Evolutionary conservation across 257 asterid genomes (phyloP).

Genomic region (Jacaranda copaia): DNA sequence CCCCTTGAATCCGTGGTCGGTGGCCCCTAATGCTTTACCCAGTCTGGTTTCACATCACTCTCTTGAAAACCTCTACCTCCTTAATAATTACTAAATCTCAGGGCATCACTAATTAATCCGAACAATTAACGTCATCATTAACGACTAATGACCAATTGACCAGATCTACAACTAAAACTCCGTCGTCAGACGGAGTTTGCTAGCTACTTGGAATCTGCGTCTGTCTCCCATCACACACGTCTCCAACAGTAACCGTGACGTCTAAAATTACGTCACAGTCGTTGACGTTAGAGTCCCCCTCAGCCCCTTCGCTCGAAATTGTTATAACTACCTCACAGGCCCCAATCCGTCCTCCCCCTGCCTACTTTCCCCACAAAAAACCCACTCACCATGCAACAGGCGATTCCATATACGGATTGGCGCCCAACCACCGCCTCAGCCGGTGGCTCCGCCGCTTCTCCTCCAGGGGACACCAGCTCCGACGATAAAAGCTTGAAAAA

Average conservation of each 20-base stretch:
- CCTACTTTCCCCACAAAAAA: not conserved
- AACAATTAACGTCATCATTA: conserved; percentile 33
- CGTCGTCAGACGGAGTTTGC: conserved; percentile 31
- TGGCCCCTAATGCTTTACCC: not conserved
- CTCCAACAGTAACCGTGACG: conserved; percentile 44
- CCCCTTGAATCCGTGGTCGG: not conserved
- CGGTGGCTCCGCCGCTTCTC: conserved; percentile 30
- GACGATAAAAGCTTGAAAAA: conserved; percentile 29
- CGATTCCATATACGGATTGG: conserved; percentile 44
- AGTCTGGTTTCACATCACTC: not conserved
- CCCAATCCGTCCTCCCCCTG: not conserved
- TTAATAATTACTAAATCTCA: not conserved
- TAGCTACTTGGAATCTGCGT: conserved; percentile 29
- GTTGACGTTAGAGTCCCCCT: conserved; percentile 48
- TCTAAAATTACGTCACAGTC: conserved; percentile 40
- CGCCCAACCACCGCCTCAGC: conserved; percentile 36
- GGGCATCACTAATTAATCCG: not conserved
- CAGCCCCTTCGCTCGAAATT: not conserved
- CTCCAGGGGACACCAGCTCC: conserved; percentile 27
- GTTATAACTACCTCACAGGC: conserved; percentile 30
- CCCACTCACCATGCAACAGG: conserved; percentile 55
- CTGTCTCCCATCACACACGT: conserved; percentile 23
- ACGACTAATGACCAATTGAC: conserved; percentile 28
- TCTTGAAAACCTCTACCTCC: conserved; percentile 26
- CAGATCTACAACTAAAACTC: not conserved